Evolutionary conservation across 768 basidiomycete species (phyloP).

Genomic region (Boletus pseudopeckii): DNA sequence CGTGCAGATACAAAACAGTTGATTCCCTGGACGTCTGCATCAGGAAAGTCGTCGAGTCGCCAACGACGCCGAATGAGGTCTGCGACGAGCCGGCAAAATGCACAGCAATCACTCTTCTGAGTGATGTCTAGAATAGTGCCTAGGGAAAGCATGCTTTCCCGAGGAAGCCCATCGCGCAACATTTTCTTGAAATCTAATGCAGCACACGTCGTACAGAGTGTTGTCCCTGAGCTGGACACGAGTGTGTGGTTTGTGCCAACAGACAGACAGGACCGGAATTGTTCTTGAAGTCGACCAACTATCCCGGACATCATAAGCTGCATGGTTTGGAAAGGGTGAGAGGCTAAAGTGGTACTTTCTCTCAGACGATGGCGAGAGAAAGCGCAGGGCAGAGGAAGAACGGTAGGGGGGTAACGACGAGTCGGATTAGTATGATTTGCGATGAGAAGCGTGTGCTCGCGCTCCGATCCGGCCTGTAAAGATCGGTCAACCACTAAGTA

Average conservation of each 20-base stretch:
- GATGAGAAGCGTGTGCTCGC: no score
- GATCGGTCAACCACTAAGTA: neutral
- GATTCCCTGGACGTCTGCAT: conserved; percentile 5
- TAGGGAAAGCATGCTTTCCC: neutral
- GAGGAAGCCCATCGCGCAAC: conserved; percentile 12
- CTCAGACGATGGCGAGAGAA: neutral
- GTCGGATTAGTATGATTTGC: no score
- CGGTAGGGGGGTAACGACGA: neutral
- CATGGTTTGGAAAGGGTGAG: neutral
- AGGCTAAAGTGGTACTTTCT: neutral
- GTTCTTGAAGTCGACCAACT: conserved; percentile 4
- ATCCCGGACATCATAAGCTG: neutral
- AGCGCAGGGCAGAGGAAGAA: conserved; percentile 4
- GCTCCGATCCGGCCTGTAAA: neutral
- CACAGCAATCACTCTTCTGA: conserved; percentile 5
- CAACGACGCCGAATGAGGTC: conserved; percentile 11
- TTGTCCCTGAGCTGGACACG: neutral
- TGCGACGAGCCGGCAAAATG: conserved; percentile 15
- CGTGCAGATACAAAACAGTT: conserved; percentile 3
- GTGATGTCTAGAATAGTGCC: conserved; percentile 9
- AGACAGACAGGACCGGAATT: neutral
- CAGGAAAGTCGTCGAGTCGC: conserved; percentile 12
- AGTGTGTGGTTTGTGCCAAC: neutral
- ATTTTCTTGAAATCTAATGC: conserved; percentile 10
- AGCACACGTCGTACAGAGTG: conserved; percentile 13